Percentiles rank a stretch among this genome's conserved stretches.
Evolutionary conservation across 164 flowering plant species (phyloP).

Genomic region (Vitis riparia): DNA sequence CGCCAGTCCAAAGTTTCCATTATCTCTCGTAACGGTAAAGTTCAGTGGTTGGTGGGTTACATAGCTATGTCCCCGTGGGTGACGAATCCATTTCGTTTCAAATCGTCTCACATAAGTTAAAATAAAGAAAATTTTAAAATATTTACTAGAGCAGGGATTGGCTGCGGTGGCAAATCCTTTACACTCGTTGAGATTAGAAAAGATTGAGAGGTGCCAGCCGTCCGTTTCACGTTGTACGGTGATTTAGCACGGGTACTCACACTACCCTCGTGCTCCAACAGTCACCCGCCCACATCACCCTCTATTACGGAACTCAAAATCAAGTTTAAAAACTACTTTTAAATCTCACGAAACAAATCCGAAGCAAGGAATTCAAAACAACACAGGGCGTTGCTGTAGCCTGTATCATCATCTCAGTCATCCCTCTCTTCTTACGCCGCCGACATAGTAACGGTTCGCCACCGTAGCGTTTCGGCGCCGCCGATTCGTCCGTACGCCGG

Average conservation of each 20-base stretch:
- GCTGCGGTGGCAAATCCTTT: neutral
- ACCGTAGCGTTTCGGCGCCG: conserved; percentile 30
- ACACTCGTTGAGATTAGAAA: neutral
- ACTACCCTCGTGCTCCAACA: neutral
- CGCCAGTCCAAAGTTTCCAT: neutral
- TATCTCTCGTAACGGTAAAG: too few species aligned
- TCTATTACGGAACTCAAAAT: conserved; percentile 4
- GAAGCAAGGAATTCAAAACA: conserved; percentile 5
- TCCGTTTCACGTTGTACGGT: neutral
- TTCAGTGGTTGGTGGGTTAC: too few species aligned
- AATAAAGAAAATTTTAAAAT: too few species aligned
- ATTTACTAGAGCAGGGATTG: too few species aligned
- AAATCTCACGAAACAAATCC: neutral
- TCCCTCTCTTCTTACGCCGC: conserved; percentile 16
- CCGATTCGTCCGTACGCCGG: conserved; percentile 11
- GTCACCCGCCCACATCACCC: neutral
- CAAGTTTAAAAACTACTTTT: neutral
- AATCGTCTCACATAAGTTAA: too few species aligned
- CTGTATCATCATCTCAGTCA: neutral
- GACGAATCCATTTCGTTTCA: too few species aligned
- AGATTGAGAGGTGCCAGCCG: neutral
- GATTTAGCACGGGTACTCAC: neutral
- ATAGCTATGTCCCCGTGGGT: too few species aligned
- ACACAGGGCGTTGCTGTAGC: neutral
- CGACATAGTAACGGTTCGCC: conserved; percentile 41